Percentiles rank a stretch among this genome's conserved stretches.
Conservation (phyloP, 495 filamentous ascomycete genomes). For the Podospora comata region DNA sequence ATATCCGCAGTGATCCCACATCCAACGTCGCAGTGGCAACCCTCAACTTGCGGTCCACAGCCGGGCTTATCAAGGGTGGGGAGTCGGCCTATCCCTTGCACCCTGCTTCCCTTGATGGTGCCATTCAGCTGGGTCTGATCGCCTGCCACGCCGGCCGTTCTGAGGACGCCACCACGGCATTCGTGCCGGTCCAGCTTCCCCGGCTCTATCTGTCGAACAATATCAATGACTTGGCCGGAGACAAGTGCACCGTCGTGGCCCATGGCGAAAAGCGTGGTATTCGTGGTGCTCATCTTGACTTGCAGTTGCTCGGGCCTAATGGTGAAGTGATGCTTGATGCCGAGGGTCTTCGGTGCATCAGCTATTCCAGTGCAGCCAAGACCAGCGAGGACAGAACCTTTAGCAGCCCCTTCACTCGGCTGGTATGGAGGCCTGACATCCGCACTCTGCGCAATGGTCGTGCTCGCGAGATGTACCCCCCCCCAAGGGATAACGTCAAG, state of each 20-base stretch:
- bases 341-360: not conserved
- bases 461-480: not conserved
- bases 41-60: constrained; percentile 2
- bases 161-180: not conserved
- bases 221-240: not conserved
- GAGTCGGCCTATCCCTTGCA: constrained; percentile 43
- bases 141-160: not conserved
- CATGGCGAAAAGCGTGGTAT: not conserved
- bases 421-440: not conserved
- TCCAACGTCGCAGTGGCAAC: constrained; percentile 21
- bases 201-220: not conserved
- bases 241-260: not conserved
- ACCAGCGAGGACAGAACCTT: not conserved
- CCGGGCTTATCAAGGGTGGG: constrained; percentile 21
- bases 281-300: not conserved
- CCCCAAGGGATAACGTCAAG: not conserved
- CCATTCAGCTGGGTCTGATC: constrained; percentile 33
- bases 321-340: not conserved
- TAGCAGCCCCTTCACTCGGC: not conserved
- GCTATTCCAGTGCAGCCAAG: not conserved
- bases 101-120: constrained; percentile 37
- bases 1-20: constrained; percentile 30
- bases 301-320: not conserved
- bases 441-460: not conserved
- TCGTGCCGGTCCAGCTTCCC: not conserved